A percentile compares a stretch with the other conserved stretches of the same genome.
These are phyloP conservation scores for Sphagnum contortum DNA, from an alignment of 225 moss, liverwort and hornwort genomes.

Conservation along the genomic window DNA sequence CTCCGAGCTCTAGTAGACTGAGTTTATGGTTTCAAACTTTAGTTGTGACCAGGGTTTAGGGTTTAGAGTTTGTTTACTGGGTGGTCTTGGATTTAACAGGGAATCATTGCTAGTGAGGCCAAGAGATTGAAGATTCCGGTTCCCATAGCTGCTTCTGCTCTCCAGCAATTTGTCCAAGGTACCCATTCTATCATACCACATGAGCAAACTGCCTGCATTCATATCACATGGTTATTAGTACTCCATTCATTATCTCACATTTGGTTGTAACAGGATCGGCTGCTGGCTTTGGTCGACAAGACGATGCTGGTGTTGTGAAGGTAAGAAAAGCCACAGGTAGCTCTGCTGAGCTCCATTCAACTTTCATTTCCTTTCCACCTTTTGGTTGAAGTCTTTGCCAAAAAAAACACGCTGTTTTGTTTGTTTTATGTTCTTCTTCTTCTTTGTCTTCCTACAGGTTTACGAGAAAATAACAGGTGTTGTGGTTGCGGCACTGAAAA, in stretches of 20 bases:
- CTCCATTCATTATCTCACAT: too few relatives aligned
- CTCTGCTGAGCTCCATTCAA: too few relatives aligned
- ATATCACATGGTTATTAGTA: too few relatives aligned
- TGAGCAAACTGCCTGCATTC: too few relatives aligned
- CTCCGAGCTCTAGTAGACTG: too few relatives aligned
- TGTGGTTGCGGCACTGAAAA: conserved; percentile 37
- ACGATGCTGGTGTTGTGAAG: conserved; percentile 95
- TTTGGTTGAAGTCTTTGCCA: too few relatives aligned
- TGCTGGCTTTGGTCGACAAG: conserved; percentile 72
- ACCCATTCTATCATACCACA: background rate
- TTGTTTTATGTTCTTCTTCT: background rate
- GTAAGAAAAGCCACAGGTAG: conserved; percentile 11
- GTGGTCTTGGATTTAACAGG: conserved; percentile 11
- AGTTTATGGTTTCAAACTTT: too few relatives aligned
- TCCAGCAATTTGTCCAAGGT: conserved; percentile 50
- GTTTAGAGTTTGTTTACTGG: too few relatives aligned
- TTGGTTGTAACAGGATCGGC: conserved; percentile 45
- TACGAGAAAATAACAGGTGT: conserved; percentile 75
- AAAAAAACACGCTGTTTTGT: too few relatives aligned
- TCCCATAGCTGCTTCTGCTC: conserved; percentile 44
- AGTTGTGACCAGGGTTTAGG: too few relatives aligned
- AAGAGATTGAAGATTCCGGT: conserved; percentile 46
- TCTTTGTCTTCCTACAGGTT: conserved; percentile 32
- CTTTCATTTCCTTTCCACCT: background rate
- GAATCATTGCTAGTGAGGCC: conserved; percentile 51